phyloP scores from a whole-genome alignment of 805 yeast species.

The Lipomyces mesembrius region DNA sequence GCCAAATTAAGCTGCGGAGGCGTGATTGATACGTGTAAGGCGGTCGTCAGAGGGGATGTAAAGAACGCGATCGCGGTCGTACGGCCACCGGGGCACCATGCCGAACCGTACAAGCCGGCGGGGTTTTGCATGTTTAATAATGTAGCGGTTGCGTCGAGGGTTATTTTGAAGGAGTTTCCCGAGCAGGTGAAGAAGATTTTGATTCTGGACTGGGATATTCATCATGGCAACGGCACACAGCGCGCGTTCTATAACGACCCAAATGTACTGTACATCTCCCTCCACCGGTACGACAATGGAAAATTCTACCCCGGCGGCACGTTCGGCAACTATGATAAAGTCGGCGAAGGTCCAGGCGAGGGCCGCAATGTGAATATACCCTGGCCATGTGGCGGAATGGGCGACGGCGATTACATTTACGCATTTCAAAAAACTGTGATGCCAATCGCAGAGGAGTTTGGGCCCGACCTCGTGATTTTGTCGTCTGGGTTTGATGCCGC shows the following conservation, averaged over 20 bases:
- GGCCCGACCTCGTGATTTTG: slow-evolving; percentile 89
- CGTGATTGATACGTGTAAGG: slow-evolving; percentile 92
- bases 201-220: slow-evolving; percentile 96
- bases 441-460: slow-evolving; percentile 87
- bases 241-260: slow-evolving; percentile 88
- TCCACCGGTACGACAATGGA: slow-evolving; percentile 92
- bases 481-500: slow-evolving; percentile 99
- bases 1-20: slow-evolving; percentile 97
- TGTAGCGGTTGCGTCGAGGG: slow-evolving; percentile 95
- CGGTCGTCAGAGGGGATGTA: slow-evolving; percentile 90
- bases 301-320: slow-evolving; percentile 92
- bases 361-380: slow-evolving; percentile 85
- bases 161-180: slow-evolving; percentile 78
- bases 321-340: slow-evolving; percentile 78
- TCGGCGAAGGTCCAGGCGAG: slow-evolving; percentile 83
- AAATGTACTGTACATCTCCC: slow-evolving; percentile 83
- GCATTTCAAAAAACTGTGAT: slow-evolving; percentile 84
- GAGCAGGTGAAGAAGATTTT: slow-evolving; percentile 84
- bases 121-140: slow-evolving; percentile 96
- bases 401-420: slow-evolving; percentile 93
- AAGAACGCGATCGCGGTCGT: slow-evolving; percentile 93
- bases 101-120: slow-evolving; percentile 96
- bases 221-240: slow-evolving; percentile 99
- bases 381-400: slow-evolving; percentile 90
- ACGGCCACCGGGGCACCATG: slow-evolving; percentile 99